Conservation (phyloP, 1,284 basidiomycete species). For the Tilletia indica region DNA sequence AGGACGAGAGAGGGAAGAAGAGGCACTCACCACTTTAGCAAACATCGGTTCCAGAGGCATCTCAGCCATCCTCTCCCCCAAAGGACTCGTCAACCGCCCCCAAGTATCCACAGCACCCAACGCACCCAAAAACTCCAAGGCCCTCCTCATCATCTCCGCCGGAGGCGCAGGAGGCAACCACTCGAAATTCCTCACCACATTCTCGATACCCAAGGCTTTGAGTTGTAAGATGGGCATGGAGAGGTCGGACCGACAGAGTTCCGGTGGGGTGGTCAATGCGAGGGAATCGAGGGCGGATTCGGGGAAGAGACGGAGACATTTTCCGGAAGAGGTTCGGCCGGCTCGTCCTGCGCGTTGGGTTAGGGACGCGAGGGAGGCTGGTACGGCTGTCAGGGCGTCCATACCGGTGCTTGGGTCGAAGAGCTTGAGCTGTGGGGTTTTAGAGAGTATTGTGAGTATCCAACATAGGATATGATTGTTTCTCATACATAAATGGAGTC, state of each 20-base stretch:
- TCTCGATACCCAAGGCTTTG: conserved; percentile 82
- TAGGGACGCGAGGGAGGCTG: conserved; percentile 56
- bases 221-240: conserved; percentile 84
- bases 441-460: too few species aligned
- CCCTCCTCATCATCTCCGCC: conserved; percentile 77
- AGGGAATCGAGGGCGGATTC: conserved; percentile 65
- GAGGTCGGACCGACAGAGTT: conserved; percentile 84
- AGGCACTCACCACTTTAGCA: conserved; percentile 61
- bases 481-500: neutral
- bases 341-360: conserved; percentile 57
- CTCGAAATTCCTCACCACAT: conserved; percentile 75
- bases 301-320: conserved; percentile 91
- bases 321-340: conserved; percentile 67
- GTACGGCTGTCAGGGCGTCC: conserved; percentile 52
- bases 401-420: conserved; percentile 54
- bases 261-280: conserved; percentile 72
- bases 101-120: conserved; percentile 61
- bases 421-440: conserved; percentile 36
- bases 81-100: conserved; percentile 59
- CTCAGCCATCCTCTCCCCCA: conserved; percentile 63
- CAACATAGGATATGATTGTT: too few species aligned
- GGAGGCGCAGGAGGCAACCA: conserved; percentile 81
- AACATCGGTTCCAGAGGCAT: conserved; percentile 63
- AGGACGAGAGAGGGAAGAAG: neutral
- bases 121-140: conserved; percentile 67